Conservation (phyloP, 495 filamentous ascomycete genomes). For the Trichoderma asperelloides region DNA sequence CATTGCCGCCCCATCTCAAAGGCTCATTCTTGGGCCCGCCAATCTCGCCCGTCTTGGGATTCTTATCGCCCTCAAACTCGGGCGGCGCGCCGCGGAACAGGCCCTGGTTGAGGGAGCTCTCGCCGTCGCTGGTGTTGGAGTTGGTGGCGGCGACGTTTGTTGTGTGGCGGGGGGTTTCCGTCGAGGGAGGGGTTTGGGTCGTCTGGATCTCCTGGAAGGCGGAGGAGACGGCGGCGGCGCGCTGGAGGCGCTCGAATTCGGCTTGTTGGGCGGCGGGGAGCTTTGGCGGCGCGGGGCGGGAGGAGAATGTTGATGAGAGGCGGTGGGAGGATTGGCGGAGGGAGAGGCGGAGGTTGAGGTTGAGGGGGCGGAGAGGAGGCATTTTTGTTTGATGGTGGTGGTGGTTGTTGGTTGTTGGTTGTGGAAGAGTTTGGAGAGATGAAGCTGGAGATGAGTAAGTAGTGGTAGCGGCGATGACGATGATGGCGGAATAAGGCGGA, state of each 20-base stretch:
- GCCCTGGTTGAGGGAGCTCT: slow-evolving; percentile 19
- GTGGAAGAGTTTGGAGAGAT: neutral
- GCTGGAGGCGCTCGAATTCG: slow-evolving; percentile 82
- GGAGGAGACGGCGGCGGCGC: slow-evolving; percentile 31
- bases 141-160: neutral
- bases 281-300: slow-evolving; percentile 64
- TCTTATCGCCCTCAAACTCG: slow-evolving; percentile 88
- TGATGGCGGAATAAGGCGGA: neutral
- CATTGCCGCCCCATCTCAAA: slow-evolving; percentile 67
- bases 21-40: slow-evolving; percentile 98
- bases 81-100: slow-evolving; percentile 58
- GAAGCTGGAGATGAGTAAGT: neutral
- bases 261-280: slow-evolving; percentile 85
- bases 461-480: neutral
- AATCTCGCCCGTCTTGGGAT: slow-evolving; percentile 93
- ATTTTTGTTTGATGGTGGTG: neutral
- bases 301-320: slow-evolving; percentile 26
- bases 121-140: neutral
- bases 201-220: neutral
- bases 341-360: neutral
- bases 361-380: slow-evolving; percentile 1
- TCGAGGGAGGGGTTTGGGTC: slow-evolving; percentile 17
- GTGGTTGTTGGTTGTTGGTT: neutral
- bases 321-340: neutral
- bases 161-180: slow-evolving; percentile 16